Base-by-base conservation (phyloP, 2,329 filamentous ascomycete genomes). In the Amauroascus niger region DNA sequence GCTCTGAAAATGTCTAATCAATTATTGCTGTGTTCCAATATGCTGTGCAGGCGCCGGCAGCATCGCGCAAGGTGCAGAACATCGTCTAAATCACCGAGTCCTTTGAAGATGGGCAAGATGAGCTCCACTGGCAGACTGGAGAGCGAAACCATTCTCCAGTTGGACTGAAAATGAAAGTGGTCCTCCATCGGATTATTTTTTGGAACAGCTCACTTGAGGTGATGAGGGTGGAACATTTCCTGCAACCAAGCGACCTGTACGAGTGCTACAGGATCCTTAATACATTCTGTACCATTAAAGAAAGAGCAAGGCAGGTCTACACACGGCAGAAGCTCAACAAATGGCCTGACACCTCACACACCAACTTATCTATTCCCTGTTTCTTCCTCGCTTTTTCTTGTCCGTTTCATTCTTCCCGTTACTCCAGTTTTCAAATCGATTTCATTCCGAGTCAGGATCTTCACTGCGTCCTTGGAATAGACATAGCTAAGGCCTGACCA, bases 1-100 rank as follows among this genome's bases (percentile, higher is more conserved):
- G 46, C 14, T 49, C 46, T 49, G 46, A 49, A 49, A 49, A 49
- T 49, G 32, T 35, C 30, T 35, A 49, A 37, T 33, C 18, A 30
- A 39, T 49, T 32, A 33, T 22, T 22, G 33, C 46, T 13, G 28
- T 49, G 28, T 37, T 49, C 46, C 13, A 49, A 35, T 22, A 49
- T 32, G 33, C 26, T 24, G 22, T 49, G 46, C 30, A 49, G 30
- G 26, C 33, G 30, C 46, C 30, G 30, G 33, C 46, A 49, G 30
- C 26, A 33, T 49, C 46, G 24, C 22, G n/a, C 46, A 37, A 49
- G 46, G 46, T 49, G 46, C 24, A 35, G 26, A 22, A 49, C 18
- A 37, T 49, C 32, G 20, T 49, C 46, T 37, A 33, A 8, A 37
- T 49, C 46, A 22, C 46, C 20, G 16, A 49, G 46, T 20, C 33